Conservation (phyloP, 1,284 basidiomycete species). For the Cryptococcus depauperatus region DNA sequence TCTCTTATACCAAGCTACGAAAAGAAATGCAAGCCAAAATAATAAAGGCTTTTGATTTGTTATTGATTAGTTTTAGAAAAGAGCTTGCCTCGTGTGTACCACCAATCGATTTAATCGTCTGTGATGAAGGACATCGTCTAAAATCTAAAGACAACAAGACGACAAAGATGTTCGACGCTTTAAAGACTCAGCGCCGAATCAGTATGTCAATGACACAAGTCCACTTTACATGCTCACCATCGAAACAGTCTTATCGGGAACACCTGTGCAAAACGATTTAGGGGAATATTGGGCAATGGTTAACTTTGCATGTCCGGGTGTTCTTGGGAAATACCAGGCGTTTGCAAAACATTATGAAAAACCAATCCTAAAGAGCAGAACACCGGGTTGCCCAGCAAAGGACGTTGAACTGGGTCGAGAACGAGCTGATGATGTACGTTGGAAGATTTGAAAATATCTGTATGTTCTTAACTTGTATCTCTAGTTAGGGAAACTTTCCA, state of each 20-base stretch:
- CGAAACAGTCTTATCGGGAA: conserved; percentile 74
- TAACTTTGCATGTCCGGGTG: conserved; percentile 86
- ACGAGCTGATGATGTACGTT: conserved; percentile 58
- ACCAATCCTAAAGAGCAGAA: conserved; percentile 80
- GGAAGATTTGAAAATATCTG: conserved; percentile 2
- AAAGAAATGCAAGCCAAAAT: conserved; percentile 58
- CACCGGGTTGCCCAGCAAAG: conserved; percentile 62
- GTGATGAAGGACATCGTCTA: conserved; percentile 94
- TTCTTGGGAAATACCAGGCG: conserved; percentile 60
- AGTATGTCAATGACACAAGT: conserved; percentile 25
- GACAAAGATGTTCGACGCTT: conserved; percentile 72
- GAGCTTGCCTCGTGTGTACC: conserved; percentile 50
- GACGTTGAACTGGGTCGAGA: conserved; percentile 68
- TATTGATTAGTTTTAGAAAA: conserved; percentile 33
- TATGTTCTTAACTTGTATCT: not conserved
- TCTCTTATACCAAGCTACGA: conserved; percentile 51
- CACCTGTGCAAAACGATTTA: conserved; percentile 94
- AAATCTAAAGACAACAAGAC: conserved; percentile 88
- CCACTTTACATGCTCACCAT: not conserved
- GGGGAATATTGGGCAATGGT: conserved; percentile 95
- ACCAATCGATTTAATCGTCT: conserved; percentile 84
- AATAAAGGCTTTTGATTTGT: not conserved
- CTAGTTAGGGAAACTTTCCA: conserved; percentile 67
- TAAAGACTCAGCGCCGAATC: conserved; percentile 65
- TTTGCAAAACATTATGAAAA: conserved; percentile 77